phyloP scores from a whole-genome alignment of 2,329 filamentous ascomycete genomes.

The Graphilbum ipis-grandicollis region DNA sequence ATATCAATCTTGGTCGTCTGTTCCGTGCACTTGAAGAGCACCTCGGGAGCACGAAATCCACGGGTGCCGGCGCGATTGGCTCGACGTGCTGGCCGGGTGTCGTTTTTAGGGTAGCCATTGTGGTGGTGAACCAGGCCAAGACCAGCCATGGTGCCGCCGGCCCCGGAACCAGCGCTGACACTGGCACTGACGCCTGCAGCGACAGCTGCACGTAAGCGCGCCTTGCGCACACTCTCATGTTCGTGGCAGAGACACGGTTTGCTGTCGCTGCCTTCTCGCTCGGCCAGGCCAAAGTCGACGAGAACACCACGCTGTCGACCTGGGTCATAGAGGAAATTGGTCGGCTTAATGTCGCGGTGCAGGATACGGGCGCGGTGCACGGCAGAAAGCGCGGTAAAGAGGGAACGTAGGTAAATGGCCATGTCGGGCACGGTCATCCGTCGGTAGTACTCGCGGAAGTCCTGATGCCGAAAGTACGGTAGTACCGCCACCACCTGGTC shows the following conservation, averaged over 20 bases:
- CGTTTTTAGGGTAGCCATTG: conserved; percentile 70
- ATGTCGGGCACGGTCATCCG: conserved; percentile 77
- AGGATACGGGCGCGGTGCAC: conserved; percentile 76
- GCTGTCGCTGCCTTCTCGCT: conserved; percentile 59
- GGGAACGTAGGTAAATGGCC: conserved; percentile 71
- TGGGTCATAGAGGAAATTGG: conserved; percentile 90
- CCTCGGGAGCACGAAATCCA: conserved; percentile 90
- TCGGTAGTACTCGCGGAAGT: conserved; percentile 89
- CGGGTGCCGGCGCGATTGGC: conserved; percentile 90
- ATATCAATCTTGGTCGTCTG: conserved; percentile 91
- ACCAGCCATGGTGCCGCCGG: too few relatives aligned
- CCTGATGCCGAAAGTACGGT: conserved; percentile 87
- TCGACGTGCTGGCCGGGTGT: conserved; percentile 70
- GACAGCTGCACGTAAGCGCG: too few relatives aligned
- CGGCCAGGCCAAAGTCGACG: conserved; percentile 97
- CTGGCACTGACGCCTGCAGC: conserved; percentile 39
- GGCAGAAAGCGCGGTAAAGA: conserved; percentile 69
- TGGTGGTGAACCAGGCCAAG: too few relatives aligned
- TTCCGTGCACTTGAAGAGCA: conserved; percentile 90
- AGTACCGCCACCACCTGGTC: conserved; percentile 92
- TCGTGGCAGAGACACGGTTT: conserved; percentile 74
- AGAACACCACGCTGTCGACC: conserved; percentile 67
- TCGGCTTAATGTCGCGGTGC: conserved; percentile 93
- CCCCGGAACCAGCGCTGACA: too few relatives aligned
- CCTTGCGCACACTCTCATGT: conserved; percentile 40